phyloP scores from a whole-genome alignment of 2,329 filamentous ascomycete genomes.

The Setomelanomma holmii region DNA sequence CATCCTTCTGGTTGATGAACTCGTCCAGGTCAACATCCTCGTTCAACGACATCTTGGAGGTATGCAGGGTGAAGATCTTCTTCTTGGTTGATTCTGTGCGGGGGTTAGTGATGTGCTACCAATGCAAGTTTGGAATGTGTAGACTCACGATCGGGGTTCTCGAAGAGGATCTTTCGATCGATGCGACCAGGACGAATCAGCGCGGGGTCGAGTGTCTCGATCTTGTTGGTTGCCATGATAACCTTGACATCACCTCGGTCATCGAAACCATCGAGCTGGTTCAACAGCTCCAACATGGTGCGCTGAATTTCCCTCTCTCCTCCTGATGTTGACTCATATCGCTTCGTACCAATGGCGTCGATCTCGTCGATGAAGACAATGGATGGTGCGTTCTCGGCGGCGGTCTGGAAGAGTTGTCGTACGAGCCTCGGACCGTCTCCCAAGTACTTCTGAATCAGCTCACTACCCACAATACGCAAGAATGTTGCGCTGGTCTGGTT shows the following conservation, averaged over 20 bases:
- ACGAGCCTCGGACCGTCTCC: conserved; percentile 95
- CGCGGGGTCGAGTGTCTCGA: conserved; percentile 94
- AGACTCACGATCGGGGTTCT: conserved; percentile 71
- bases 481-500: conserved; percentile 99
- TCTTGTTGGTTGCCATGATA: conserved; percentile 99
- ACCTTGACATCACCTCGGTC: conserved; percentile 99
- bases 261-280: conserved; percentile 98
- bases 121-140: not conserved
- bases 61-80: conserved; percentile 99
- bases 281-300: conserved; percentile 97
- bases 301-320: conserved; percentile 97
- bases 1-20: conserved; percentile 96
- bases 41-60: conserved; percentile 97
- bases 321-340: conserved; percentile 95
- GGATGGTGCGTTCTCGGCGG: conserved; percentile 92
- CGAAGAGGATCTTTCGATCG: conserved; percentile 91
- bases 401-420: conserved; percentile 94
- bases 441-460: conserved; percentile 98
- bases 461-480: conserved; percentile 93
- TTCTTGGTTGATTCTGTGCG: conserved; percentile 84
- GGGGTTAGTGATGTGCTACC: conserved; percentile 60
- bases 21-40: conserved; percentile 98
- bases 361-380: conserved; percentile 99
- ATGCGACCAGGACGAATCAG: conserved; percentile 97
- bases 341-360: conserved; percentile 97